A percentile compares a stretch with the other conserved stretches of the same genome.
Conservation (phyloP, 202 grass and related monocot genomes). For the Eragrostis tef region DNA sequence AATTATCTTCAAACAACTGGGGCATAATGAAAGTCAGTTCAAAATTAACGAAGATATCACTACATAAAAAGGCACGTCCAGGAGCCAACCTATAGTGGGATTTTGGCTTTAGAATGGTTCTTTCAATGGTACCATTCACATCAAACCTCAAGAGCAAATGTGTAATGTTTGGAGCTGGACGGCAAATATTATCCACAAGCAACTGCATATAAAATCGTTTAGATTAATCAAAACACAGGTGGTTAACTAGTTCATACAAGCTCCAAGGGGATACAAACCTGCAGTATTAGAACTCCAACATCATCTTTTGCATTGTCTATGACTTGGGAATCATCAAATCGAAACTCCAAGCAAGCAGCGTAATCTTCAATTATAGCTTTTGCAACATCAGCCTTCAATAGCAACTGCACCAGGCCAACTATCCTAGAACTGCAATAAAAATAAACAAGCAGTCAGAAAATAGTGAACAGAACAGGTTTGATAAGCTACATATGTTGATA, state of each 20-base stretch:
- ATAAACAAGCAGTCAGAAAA: conserved; percentile 34
- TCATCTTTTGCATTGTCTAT: conserved; percentile 85
- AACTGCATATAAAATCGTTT: conserved; percentile 58
- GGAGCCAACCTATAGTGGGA: conserved; percentile 84
- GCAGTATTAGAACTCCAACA: conserved; percentile 81
- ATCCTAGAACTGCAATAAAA: conserved; percentile 75
- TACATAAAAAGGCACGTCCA: conserved; percentile 32
- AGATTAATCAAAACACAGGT: conserved; percentile 37
- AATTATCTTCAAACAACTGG: conserved; percentile 95
- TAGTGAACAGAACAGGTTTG: neutral
- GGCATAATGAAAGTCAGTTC: conserved; percentile 44
- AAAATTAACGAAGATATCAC: conserved; percentile 38
- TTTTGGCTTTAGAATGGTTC: conserved; percentile 81
- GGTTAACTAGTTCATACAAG: conserved; percentile 34
- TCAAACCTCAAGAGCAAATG: conserved; percentile 95
- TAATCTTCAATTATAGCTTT: conserved; percentile 93
- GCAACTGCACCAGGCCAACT: conserved; percentile 77
- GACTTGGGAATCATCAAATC: conserved; percentile 86
- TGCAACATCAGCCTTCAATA: conserved; percentile 73
- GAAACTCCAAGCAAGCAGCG: conserved; percentile 88
- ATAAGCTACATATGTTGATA: conserved; percentile 25
- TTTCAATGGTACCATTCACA: conserved; percentile 73
- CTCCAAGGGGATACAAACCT: conserved; percentile 62
- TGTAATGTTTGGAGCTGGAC: conserved; percentile 80
- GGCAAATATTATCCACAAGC: conserved; percentile 90